Evolutionary conservation across 2,329 filamentous ascomycete species (phyloP), one percentile per base, ranked within the genome.

Genomic region (Trichoderma sp.): DNA sequence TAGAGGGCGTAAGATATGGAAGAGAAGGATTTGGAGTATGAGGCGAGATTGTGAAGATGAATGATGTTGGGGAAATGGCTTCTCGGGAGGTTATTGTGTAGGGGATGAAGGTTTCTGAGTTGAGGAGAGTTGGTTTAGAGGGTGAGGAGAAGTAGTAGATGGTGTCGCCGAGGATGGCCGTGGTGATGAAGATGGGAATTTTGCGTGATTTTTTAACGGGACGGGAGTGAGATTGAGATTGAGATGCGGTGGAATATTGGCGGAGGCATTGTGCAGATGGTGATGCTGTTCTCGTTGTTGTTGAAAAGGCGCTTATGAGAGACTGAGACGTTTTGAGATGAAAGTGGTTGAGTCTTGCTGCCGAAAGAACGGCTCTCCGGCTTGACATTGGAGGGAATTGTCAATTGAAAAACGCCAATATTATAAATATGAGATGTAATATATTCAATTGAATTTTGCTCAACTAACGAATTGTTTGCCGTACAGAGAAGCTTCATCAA

Each of bases 1-100:
- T 73, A n/a, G 73, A 47, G 26, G 76, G 73, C 21, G 73, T 47
- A n/a, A 83, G 64, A 69, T 79, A 79, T 11, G 76, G 80, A 2
- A 74, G 77, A 47, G 72, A 71, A 6, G 79, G 74, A 64, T 79
- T 77, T 0, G 75, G 76, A 1, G 74, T 76, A 5, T 79, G 78
- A 14, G 89, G 85, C 30, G 82, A 82, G 30, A 95, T 81, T 9
- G 90, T 91, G 75, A 95, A 87, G 75, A 95, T 86, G 76, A 92
- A 89, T 71, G 88, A 90, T 0, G 90, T 90, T 1, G 89, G 86
- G 0, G 92, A 92, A 57, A 94, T 86, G 28, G 84, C 81, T 64
- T 91, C 86, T 75, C 88, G 88, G 30, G 84, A 80, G 18, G 87
- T 84, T 74, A 96, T 86, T 30, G 85, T 88, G 81, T 92, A 95